phyloP scores from a whole-genome alignment of 148 eudicot genomes.

The Beta vulgaris region DNA sequence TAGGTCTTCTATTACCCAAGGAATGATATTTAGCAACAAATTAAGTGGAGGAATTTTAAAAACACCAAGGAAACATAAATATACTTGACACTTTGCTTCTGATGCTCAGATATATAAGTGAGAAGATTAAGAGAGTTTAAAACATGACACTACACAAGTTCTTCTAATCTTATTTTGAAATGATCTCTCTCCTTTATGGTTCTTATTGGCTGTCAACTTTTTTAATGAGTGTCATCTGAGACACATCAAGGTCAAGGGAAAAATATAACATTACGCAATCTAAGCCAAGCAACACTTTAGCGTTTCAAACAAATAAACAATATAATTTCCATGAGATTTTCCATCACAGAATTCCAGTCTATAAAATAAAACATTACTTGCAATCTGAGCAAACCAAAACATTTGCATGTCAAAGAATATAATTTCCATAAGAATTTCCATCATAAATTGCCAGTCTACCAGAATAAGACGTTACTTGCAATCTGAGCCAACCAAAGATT shows the following conservation, averaged over 20 bases:
- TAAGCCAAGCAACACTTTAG: neutral
- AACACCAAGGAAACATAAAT: neutral
- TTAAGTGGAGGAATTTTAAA: neutral
- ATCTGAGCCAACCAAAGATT: neutral
- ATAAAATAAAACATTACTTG: too few relatives aligned
- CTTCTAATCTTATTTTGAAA: neutral
- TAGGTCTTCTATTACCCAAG: neutral
- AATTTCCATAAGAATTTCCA: too few relatives aligned
- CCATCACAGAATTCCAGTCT: too few relatives aligned
- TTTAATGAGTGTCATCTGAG: neutral
- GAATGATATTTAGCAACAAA: neutral
- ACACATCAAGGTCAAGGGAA: neutral
- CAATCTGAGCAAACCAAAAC: too few relatives aligned
- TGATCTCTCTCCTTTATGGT: neutral
- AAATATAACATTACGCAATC: neutral
- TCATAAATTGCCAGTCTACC: slow-evolving; percentile 8
- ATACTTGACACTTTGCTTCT: neutral
- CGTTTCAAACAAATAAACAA: neutral
- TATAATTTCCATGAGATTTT: neutral
- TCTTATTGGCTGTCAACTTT: neutral
- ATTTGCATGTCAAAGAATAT: too few relatives aligned
- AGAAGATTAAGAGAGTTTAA: neutral
- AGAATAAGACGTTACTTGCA: neutral
- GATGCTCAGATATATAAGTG: neutral
- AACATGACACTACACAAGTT: neutral